Evolutionary conservation across 371 early-diverging fungal genomes (phyloP), one percentile per base, ranked within the genome.

Genomic region (Phascolomyces articulosus): DNA sequence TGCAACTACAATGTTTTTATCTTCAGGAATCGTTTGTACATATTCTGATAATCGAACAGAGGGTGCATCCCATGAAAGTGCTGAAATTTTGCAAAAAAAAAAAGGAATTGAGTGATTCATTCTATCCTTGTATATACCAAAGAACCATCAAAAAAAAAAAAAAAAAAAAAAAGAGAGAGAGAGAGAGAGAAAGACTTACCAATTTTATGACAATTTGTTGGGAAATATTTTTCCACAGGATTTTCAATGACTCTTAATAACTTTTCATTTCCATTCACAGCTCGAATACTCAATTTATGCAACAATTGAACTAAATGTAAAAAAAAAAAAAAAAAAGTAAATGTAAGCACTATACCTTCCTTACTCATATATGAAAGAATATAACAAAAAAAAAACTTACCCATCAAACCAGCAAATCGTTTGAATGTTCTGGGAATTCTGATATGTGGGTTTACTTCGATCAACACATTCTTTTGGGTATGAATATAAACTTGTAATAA

Each of bases 391-490:
- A 28, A 40, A 26, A 20, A 57, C 4, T 62, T 84, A 84, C 87
- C 87, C 93, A 98, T 95, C 58, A 99, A 82, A 44, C 99, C 99
- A 62, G 94, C 91, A 80, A 99, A 99, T 67, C 99, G 92, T 80
- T 95, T 96, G 73, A 95, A 98, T 10, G 98, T 98, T 78, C 99
- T 85, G 23, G 99, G 99, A 70, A 99, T 98, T 69, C 99, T 89
- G 61, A 96, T 95, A 64, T 95, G 93, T 56, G 98, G 98, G 72
- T 95, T 96, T 58, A 99, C 91, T 85, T 98, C 98, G 59, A 99
- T 97, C 56, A 99, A 85, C 11, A 96, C 97, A 67, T 96, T 95
- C 75, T 91, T 93, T 62, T 90, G 87, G 20, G 99, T 98, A 68
- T 94, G 94, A 54, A 99, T 94, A 74, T 93, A 98, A 44, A 99